A percentile compares a stretch with the other conserved stretches of the same genome.
Evolutionary conservation across 169 alveolate genomes (phyloP).

Genomic region (Plasmodium sp.): DNA sequence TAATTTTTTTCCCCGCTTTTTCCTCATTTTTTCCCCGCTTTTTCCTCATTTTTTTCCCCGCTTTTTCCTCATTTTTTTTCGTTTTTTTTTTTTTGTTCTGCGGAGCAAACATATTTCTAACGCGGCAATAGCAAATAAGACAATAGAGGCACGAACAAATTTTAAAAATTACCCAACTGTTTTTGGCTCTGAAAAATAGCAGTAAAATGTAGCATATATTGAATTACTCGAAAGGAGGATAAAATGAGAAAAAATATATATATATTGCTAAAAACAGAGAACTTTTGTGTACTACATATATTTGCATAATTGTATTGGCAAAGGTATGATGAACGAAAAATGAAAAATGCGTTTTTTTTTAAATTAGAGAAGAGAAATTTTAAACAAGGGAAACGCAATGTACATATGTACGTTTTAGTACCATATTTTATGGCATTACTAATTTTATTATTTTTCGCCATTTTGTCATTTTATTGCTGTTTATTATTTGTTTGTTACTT

Average conservation of each 20-base stretch:
- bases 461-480: not conserved
- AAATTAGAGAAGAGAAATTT: conserved; percentile 4
- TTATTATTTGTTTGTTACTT: not conserved
- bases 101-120: not conserved
- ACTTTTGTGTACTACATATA: conserved; percentile 14
- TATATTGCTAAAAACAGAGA: not conserved
- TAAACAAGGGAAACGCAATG: not conserved
- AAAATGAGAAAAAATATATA: not conserved
- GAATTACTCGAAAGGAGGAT: not conserved
- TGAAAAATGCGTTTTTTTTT: conserved; percentile 4
- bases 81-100: not conserved
- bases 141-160: not conserved
- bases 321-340: not conserved
- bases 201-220: not conserved
- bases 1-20: not conserved
- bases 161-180: not conserved
- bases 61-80: not conserved
- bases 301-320: not conserved
- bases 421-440: not conserved
- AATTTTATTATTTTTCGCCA: not conserved
- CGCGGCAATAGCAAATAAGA: not conserved
- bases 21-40: not conserved
- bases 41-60: too few species aligned
- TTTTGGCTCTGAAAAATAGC: not conserved
- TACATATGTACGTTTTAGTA: not conserved